Base-by-base conservation (phyloP, 192 early-diverging fungal species). In the Umbelopsis isabellina region DNA sequence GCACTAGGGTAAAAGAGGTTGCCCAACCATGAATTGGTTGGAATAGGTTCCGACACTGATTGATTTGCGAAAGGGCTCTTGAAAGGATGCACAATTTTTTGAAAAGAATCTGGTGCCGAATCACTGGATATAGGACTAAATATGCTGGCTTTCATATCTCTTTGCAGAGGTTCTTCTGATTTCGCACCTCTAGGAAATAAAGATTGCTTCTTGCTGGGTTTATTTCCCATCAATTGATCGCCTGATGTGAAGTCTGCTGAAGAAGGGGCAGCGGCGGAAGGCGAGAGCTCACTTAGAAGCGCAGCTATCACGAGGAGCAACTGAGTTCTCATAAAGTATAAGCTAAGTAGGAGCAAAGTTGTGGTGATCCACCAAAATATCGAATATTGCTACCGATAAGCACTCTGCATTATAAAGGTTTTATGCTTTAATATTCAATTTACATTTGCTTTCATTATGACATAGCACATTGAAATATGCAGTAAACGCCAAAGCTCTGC, bases 1-100 rank as follows among this genome's bases (percentile, higher is more conserved):
- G 41, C 23, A 45, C 78, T 79, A 12, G 78, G 50, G 41, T 71
- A 79, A 33, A 79, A 79, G 15, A 79, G 51, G 49, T 79, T 79
- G 22, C 67, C 58, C 0, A 75, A 51, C 78, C 78, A 79, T 4
- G 78, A 75, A 65, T 75, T 75, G 20, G 78, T 79, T 21, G 78
- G 78, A 2, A 75, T 74, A 15, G 69, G 46, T 20, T 22, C 30
- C 13, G 65, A 46, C 13, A 65, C 30, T 6, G 46, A 55, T n/a
- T 46, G 23, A 13, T 65, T 51, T 11, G 67, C 68, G 53, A 69
- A 77, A 66, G 61, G 12, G 0, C 71, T 71, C 41, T 45, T 46
- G 18, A 48, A 69, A 30, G 76, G 76, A 22, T 77, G 76, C 15
- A 52, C 44, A 30, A 76, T 68, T 9, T 47, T 55, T 44, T 33